Evolutionary conservation across 1,284 basidiomycete genomes (phyloP).

Genomic region (Irpex sp.): DNA sequence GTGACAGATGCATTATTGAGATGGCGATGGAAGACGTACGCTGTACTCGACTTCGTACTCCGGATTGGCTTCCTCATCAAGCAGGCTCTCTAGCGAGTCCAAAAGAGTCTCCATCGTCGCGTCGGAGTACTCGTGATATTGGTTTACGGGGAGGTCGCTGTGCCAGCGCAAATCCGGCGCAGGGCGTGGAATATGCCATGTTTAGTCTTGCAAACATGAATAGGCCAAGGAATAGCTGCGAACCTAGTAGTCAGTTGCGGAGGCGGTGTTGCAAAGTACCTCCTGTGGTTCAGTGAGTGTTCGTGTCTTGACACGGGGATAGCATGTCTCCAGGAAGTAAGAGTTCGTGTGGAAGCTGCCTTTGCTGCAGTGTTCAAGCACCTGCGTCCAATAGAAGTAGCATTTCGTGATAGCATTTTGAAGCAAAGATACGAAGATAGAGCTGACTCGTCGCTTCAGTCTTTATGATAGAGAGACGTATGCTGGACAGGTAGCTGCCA

Average conservation of each 20-base stretch:
- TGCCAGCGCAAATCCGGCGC: background rate
- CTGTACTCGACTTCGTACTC: conserved; percentile 91
- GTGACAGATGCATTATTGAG: background rate
- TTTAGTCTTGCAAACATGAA: conserved; percentile 1
- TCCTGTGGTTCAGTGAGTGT: conserved; percentile 3
- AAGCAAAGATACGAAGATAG: background rate
- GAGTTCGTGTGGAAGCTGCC: background rate
- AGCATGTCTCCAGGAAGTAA: background rate
- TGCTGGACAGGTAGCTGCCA: no score
- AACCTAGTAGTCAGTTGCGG: conserved; percentile 28
- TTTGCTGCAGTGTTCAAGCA: background rate
- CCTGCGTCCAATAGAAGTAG: background rate
- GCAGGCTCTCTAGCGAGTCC: conserved; percentile 73
- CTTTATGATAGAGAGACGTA: no score
- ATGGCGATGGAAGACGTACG: conserved; percentile 48
- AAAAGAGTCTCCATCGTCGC: conserved; percentile 80
- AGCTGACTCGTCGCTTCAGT: background rate
- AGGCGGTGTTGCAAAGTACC: conserved; percentile 28
- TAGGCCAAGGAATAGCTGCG: conserved; percentile 10
- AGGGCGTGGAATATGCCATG: background rate
- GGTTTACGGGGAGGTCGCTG: conserved; percentile 51
- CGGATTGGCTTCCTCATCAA: conserved; percentile 59
- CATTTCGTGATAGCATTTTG: background rate
- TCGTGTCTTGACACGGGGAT: background rate
- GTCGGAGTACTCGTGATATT: conserved; percentile 81